phyloP scores from a whole-genome alignment of 495 filamentous ascomycete genomes.

The Talaromyces borbonicus region DNA sequence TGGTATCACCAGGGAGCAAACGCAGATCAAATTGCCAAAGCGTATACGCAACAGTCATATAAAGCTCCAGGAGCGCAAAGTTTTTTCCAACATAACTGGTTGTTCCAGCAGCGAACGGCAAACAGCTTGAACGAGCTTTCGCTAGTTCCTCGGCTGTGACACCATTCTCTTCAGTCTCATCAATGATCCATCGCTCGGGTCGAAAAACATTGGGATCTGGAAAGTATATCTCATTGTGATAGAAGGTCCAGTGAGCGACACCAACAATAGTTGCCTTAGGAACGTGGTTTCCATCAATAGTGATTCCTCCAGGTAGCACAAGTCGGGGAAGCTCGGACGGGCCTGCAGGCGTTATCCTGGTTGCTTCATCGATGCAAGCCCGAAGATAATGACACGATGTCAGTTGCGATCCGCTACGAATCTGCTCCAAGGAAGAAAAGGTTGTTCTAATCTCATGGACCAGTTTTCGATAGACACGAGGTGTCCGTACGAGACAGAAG shows the following conservation, averaged over 20 bases:
- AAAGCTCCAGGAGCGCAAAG: constrained; percentile 18
- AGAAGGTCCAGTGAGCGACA: constrained; percentile 45
- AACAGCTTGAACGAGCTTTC: constrained; percentile 1
- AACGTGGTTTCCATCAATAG: constrained; percentile 44
- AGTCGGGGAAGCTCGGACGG: constrained; percentile 49
- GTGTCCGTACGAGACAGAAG: constrained; percentile 24
- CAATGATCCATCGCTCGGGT: constrained; percentile 48
- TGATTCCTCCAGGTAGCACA: constrained; percentile 51
- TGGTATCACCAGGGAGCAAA: neutral
- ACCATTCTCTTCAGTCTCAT: constrained; percentile 9
- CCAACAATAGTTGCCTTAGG: constrained; percentile 47
- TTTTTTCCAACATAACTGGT: constrained; percentile 21
- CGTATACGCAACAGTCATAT: constrained; percentile 14
- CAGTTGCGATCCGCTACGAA: constrained; percentile 27
- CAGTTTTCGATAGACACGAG: constrained; percentile 13
- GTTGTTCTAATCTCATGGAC: constrained; percentile 19
- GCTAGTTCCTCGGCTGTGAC: constrained; percentile 9
- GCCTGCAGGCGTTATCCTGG: constrained; percentile 62
- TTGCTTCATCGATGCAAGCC: constrained; percentile 57
- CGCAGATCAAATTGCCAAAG: neutral
- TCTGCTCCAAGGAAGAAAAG: constrained; percentile 18
- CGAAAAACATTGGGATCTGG: constrained; percentile 38
- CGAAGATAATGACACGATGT: constrained; percentile 23
- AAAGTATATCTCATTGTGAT: constrained; percentile 47
- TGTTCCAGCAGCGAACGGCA: constrained; percentile 15